Evolutionary conservation across 2,329 filamentous ascomycete species (phyloP), one percentile per base, ranked within the genome.

Genomic region (Penicillium sp.): DNA sequence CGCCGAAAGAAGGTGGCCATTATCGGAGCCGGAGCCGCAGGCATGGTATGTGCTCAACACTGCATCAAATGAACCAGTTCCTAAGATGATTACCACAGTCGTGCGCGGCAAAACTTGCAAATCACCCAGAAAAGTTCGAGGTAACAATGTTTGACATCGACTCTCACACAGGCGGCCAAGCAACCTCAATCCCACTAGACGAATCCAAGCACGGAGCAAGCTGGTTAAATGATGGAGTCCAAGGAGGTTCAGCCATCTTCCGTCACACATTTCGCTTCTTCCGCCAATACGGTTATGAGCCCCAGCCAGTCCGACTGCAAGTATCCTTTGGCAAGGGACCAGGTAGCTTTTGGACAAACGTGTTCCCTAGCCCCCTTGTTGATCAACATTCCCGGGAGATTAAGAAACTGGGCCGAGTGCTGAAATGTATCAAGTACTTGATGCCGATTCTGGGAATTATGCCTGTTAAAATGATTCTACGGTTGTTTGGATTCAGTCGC

Each of bases 401-500:
- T 58, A 76, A 75, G 62, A 79, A 80, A 33, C 83, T 87, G 63
- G 78, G 77, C 21, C 78, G 69, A 39, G 83, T 85, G 69, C 68
- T 87, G 55, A 83, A 78, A 52, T 77, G 83, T 51, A 80, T 86
- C 31, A 80, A 83, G 27, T 80, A 75, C 64, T 78, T 84, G 50
- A 81, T 85, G 72, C 65, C 84, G 3, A 68, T 86, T 54, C 80
- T 87, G 58, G 83, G 82, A 0, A 63, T 86, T 8, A 68, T 87
- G 27, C 84, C 77, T 0, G 85, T 92, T 65, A 86, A 84, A 58
- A 72, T 85, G 33, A 81, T 91, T 69, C 79, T 91, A 64, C 84
- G 83, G 55, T 72, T 91, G 50, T 91, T 90, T 72, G 76, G 85
- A 55, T 91, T 92, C 73, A 87, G 80, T 55, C 80, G 83, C 10